Percentiles rank a stretch among this genome's conserved stretches.
These are phyloP conservation scores for Candida vaughaniae DNA, from an alignment of 805 yeast genomes.

Conservation along the genomic window DNA sequence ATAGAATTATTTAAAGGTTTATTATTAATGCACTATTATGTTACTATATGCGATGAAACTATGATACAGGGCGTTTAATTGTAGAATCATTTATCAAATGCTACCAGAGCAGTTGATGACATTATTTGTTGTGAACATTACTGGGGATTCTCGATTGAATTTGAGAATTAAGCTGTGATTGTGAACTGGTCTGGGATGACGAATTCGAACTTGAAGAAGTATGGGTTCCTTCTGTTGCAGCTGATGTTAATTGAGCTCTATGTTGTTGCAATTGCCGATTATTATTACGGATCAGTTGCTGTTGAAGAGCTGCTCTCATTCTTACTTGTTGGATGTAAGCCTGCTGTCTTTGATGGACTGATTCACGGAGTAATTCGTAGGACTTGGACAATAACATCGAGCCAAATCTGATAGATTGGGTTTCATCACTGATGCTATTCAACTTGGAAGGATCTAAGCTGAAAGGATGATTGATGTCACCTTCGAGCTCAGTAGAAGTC, in stretches of 20 bases:
- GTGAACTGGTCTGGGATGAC: slow-evolving; percentile 3
- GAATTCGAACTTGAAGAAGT: no score
- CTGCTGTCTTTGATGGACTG: slow-evolving; percentile 66
- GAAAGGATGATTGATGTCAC: slow-evolving; percentile 46
- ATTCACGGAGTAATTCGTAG: slow-evolving; percentile 74
- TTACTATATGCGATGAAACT: slow-evolving; percentile 5
- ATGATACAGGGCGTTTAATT: slow-evolving; percentile 1
- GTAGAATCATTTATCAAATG: not conserved
- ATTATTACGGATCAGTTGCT: slow-evolving; percentile 21
- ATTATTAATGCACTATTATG: slow-evolving; percentile 3
- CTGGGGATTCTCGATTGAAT: slow-evolving; percentile 6
- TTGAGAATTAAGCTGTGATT: no score
- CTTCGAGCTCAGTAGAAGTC: slow-evolving; percentile 37
- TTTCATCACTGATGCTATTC: slow-evolving; percentile 79
- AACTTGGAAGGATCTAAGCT: slow-evolving; percentile 78
- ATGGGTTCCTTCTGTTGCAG: not conserved
- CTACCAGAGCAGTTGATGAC: slow-evolving; percentile 14
- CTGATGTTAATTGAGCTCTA: slow-evolving; percentile 12
- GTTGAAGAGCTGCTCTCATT: slow-evolving; percentile 42
- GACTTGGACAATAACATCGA: slow-evolving; percentile 87
- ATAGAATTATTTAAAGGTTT: not conserved
- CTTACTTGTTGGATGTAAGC: slow-evolving; percentile 49
- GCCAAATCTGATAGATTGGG: slow-evolving; percentile 89
- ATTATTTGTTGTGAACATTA: slow-evolving; percentile 1
- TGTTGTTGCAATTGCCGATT: slow-evolving; percentile 9